phyloP scores from a whole-genome alignment of 306 rosid species.

The Acacia crassicarpa region DNA sequence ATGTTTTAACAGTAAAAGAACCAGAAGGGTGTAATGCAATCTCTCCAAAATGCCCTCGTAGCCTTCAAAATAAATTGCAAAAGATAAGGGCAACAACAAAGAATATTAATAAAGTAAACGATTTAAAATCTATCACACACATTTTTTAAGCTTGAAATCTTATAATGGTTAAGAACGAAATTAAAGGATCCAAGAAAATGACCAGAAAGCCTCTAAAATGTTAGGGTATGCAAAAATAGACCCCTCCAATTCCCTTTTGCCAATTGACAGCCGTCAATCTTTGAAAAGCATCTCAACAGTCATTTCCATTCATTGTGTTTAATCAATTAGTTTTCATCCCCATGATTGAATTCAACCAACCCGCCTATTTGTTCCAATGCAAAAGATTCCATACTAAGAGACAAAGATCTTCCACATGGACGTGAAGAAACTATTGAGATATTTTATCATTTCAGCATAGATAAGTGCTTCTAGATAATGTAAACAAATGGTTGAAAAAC shows the following conservation, averaged over 20 bases:
- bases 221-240: not conserved
- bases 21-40: conserved; percentile 65
- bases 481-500: conserved; percentile 33
- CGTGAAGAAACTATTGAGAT: not conserved
- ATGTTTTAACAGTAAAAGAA: conserved; percentile 79
- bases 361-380: not conserved
- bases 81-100: conserved; percentile 13
- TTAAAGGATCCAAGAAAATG: not conserved
- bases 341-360: not conserved
- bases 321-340: not conserved
- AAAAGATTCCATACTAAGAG: not conserved
- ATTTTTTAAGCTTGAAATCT: conserved; percentile 13
- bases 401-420: not conserved
- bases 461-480: conserved; percentile 19
- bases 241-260: not conserved
- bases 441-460: conserved; percentile 2
- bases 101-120: conserved; percentile 4
- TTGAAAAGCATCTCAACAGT: not conserved
- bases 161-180: not conserved
- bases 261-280: not conserved
- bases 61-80: conserved; percentile 54
- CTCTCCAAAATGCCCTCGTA: conserved; percentile 80
- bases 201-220: not conserved
- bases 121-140: conserved; percentile 12
- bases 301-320: not conserved